Evolutionary conservation across 1,284 basidiomycete genomes (phyloP).

Genomic region (Trichosporon coremiiforme): DNA sequence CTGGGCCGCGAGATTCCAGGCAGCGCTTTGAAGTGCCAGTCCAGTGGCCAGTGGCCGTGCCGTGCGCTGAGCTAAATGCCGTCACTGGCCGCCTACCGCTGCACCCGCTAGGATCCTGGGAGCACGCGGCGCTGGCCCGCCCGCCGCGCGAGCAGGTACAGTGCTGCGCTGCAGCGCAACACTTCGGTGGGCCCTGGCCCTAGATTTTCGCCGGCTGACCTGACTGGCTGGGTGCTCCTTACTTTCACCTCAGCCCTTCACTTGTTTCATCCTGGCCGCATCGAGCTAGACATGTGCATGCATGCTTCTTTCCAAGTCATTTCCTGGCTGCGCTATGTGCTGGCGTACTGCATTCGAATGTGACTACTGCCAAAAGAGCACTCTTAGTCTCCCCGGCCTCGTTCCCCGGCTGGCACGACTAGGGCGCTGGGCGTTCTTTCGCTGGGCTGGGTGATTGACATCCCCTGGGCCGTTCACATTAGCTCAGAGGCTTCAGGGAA

Average conservation of each 20-base stretch:
- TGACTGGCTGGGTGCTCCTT: background rate
- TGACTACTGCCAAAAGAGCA: background rate
- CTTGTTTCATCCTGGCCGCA: background rate
- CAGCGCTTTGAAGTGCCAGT: background rate
- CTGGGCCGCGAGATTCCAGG: background rate
- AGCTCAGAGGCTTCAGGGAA: slow-evolving; percentile 2
- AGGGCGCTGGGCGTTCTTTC: background rate
- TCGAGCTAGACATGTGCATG: background rate
- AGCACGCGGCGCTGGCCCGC: background rate
- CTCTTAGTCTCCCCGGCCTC: background rate
- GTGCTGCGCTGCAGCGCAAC: background rate
- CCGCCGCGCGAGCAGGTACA: too few species aligned
- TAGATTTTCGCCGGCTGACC: background rate
- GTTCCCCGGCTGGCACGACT: background rate
- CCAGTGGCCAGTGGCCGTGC: background rate
- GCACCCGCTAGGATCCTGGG: slow-evolving; percentile 6
- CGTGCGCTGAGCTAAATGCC: background rate
- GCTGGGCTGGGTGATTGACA: background rate
- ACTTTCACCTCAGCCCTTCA: background rate
- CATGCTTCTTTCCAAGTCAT: background rate
- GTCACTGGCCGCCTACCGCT: background rate
- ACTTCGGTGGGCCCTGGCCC: background rate
- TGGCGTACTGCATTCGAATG: background rate
- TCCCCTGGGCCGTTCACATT: background rate
- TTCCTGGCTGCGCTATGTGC: background rate